Percentiles rank a stretch among this genome's conserved stretches.
Conservation (phyloP, 2,329 filamentous ascomycete species). For the Chalaropsis thielavioides region DNA sequence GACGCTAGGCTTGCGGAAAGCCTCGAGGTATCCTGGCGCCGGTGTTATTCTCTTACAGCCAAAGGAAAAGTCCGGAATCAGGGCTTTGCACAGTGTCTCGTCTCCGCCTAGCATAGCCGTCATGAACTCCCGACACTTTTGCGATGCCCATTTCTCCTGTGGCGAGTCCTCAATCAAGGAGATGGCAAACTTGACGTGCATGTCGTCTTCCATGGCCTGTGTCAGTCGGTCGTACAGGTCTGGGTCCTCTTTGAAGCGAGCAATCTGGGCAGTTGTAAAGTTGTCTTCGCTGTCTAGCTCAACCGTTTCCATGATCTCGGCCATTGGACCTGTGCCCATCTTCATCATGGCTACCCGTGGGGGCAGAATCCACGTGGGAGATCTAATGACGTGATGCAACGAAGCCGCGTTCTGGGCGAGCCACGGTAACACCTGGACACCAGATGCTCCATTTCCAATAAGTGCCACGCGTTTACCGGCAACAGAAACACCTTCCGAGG, state of each 20-base stretch:
- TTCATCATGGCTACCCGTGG: conserved; percentile 25
- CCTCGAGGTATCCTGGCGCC: conserved; percentile 35
- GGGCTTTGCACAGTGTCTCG: conserved; percentile 33
- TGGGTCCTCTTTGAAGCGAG: conserved; percentile 33
- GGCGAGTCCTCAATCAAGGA: conserved; percentile 31
- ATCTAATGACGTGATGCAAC: conserved; percentile 30
- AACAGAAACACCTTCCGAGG: conserved; percentile 31
- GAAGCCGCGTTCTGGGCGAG: conserved; percentile 32
- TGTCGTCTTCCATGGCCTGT: conserved; percentile 33
- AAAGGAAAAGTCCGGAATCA: conserved; percentile 37
- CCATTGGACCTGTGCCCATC: conserved; percentile 24
- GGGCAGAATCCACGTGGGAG: conserved; percentile 31
- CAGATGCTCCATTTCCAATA: conserved; percentile 43
- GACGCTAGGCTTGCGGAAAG: conserved; percentile 33
- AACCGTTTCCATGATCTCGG: conserved; percentile 20
- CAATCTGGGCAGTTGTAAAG: conserved; percentile 27
- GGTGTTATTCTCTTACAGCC: conserved; percentile 38
- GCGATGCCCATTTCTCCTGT: conserved; percentile 29
- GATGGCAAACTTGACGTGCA: conserved; percentile 30
- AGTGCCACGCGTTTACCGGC: conserved; percentile 38
- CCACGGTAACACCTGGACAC: conserved; percentile 38
- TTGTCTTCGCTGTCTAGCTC: conserved; percentile 21
- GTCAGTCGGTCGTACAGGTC: conserved; percentile 34
- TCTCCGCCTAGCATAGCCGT: conserved; percentile 33
- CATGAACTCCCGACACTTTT: conserved; percentile 34